These are phyloP conservation scores for Neurospora sublineolata DNA, from an alignment of 495 filamentous ascomycete species.

Conservation along the genomic window DNA sequence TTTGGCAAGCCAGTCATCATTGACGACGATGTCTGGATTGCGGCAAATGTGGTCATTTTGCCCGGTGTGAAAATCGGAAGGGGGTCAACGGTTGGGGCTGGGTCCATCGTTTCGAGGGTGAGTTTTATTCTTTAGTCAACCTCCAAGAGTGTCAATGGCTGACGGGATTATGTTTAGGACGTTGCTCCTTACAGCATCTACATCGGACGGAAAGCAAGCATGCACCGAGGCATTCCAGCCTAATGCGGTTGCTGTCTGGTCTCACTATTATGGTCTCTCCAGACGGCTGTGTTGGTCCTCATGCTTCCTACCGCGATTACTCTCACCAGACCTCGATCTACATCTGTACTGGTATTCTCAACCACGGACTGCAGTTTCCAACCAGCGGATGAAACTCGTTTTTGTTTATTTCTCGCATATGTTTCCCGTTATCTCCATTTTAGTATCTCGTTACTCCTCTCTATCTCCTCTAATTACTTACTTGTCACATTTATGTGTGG, in stretches of 20 bases:
- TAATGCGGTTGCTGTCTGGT: not conserved
- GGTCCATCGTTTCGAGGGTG: constrained; percentile 81
- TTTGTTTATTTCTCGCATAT: not conserved
- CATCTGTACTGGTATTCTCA: not conserved
- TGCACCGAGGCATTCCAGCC: constrained; percentile 16
- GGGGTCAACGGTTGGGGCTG: constrained; percentile 71
- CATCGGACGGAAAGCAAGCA: constrained; percentile 19
- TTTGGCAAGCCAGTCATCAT: constrained; percentile 65
- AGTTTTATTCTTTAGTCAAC: constrained; percentile 4
- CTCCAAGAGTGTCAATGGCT: not conserved
- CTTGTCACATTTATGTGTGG: not conserved
- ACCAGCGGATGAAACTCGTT: not conserved
- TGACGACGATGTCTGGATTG: constrained; percentile 79
- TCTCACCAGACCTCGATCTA: not conserved
- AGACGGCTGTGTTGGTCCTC: not conserved
- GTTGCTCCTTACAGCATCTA: constrained; percentile 22
- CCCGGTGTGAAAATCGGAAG: constrained; percentile 72
- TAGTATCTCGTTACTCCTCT: not conserved
- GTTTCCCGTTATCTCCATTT: not conserved
- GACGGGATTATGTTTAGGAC: constrained; percentile 10
- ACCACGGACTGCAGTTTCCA: not conserved
- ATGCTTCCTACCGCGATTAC: not conserved
- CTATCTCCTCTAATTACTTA: not conserved
- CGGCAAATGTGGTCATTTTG: constrained; percentile 57
- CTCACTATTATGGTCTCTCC: not conserved